Evolutionary conservation across 1,284 basidiomycete genomes (phyloP), one percentile per base, ranked within the genome.

Genomic region (Phellopilus nigrolimitatus): DNA sequence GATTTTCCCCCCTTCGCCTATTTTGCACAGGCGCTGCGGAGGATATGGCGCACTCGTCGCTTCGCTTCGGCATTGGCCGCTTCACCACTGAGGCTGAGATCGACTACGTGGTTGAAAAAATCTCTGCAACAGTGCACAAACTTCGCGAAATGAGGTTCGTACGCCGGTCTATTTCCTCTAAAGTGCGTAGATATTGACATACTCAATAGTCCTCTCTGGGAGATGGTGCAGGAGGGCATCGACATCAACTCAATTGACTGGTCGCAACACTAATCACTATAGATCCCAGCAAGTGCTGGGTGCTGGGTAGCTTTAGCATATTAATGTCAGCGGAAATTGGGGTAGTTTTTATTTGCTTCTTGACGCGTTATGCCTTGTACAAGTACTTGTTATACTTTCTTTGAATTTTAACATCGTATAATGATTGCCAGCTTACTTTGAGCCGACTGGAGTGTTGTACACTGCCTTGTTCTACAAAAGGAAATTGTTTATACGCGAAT

Each of bases 71-170:
- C 48, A 91, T 99, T 58, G 97, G 97, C 31, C 84, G 97, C 25
- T 99, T 99, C 72, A 99, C 97, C 4, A 99, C 97, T 2, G 93
- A 97, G 67, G 91, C 87, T 13, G 97, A 99, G 71, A 79, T 99
- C 53, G 97, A 99, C 68, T 94, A 91, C 61, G 95, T 99, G 25
- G 79, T 94, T 28, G 79, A 84, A 60, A 90, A 94, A 66, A 95
- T 99, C 49, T 82, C 95, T 30, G 74, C 77, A 31, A 91, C 91
- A 8, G 97, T 99, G 31, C 78, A 77, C 53, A 75, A 72, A 58
- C 68, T 91, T 60, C 76, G 87, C 41, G 86, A 87, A 50, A 89
- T 83, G 83, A 82, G 75, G 74, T 68, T 28, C 1, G 37, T 21
- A 25, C 13, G 8, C 21, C 37, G 72, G 62, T n/a, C 17, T 36